Percentiles rank a stretch among this genome's conserved stretches.
Evolutionary conservation across 768 basidiomycete genomes (phyloP).

Genomic region (Paxillus ammoniavirescens): DNA sequence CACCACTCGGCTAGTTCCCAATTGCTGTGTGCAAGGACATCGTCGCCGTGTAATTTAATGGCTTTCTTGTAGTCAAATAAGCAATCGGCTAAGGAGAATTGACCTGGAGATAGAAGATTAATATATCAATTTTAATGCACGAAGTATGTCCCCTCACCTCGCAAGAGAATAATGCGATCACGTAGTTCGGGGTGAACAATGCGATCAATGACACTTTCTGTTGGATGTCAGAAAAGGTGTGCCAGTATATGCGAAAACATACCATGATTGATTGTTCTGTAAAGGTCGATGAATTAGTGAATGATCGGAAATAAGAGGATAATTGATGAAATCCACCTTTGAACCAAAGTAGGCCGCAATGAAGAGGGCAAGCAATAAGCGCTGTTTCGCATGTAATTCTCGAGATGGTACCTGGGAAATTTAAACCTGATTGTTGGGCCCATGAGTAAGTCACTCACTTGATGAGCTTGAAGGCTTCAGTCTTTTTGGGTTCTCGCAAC

Average conservation of each 20-base stretch:
- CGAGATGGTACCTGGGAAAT: constrained; percentile 74
- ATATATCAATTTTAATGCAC: background rate
- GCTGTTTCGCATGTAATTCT: constrained; percentile 84
- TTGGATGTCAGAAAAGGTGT: constrained; percentile 11
- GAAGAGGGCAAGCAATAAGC: constrained; percentile 88
- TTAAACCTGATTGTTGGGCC: background rate
- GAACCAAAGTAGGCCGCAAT: constrained; percentile 83
- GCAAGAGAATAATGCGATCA: constrained; percentile 85
- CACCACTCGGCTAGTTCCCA: constrained; percentile 90
- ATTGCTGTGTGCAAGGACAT: constrained; percentile 83
- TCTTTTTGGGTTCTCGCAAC: constrained; percentile 60
- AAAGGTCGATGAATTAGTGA: constrained; percentile 5
- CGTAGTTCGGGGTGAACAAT: constrained; percentile 87
- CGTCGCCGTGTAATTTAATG: constrained; percentile 83
- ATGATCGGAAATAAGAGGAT: background rate
- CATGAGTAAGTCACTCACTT: constrained; percentile 44
- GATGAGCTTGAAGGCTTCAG: constrained; percentile 81
- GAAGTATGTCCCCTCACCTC: constrained; percentile 48
- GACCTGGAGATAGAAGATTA: constrained; percentile 44
- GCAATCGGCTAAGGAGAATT: constrained; percentile 79
- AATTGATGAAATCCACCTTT: constrained; percentile 49
- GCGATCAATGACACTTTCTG: constrained; percentile 89
- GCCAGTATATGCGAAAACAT: constrained; percentile 17
- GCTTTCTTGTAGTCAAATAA: constrained; percentile 68
- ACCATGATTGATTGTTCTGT: constrained; percentile 84